These are phyloP conservation scores for Calonectria multiphialidica DNA, from an alignment of 2,329 filamentous ascomycete species.

Conservation along the genomic window DNA sequence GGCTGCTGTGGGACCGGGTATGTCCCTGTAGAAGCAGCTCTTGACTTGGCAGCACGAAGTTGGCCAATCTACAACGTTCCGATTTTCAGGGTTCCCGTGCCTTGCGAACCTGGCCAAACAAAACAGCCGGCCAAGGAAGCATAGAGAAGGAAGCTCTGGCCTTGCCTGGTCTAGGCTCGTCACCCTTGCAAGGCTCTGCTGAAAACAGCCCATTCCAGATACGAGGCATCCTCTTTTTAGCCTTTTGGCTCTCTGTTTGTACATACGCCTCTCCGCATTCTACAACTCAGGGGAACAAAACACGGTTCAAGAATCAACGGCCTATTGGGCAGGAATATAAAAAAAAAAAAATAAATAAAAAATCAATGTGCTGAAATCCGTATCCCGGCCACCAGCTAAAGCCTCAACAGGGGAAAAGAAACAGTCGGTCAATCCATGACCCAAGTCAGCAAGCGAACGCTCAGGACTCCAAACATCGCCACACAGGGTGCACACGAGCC, in stretches of 20 bases:
- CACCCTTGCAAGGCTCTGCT: background rate
- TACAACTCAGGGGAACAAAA: background rate
- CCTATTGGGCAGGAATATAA: too few species aligned
- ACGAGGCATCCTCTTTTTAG: conserved; percentile 7
- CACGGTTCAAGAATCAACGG: background rate
- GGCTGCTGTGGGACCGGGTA: background rate
- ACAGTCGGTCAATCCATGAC: background rate
- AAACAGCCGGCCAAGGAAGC: background rate
- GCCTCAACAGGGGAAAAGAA: background rate
- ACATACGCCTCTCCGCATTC: background rate
- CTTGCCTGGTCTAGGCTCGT: background rate
- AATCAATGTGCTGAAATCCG: too few species aligned
- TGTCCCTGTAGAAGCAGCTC: background rate
- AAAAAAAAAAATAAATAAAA: too few species aligned
- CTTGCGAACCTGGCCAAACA: background rate
- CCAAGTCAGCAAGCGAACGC: background rate
- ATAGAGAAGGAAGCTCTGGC: conserved; percentile 1
- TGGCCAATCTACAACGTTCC: background rate
- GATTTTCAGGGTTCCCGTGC: background rate
- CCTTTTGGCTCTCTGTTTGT: background rate
- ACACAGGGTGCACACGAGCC: background rate
- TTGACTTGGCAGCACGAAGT: background rate
- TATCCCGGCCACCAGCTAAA: background rate
- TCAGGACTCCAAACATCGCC: background rate
- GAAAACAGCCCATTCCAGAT: conserved; percentile 11